phyloP scores from a whole-genome alignment of 2,329 filamentous ascomycete genomes.

The Leptoxyphium fumago region DNA sequence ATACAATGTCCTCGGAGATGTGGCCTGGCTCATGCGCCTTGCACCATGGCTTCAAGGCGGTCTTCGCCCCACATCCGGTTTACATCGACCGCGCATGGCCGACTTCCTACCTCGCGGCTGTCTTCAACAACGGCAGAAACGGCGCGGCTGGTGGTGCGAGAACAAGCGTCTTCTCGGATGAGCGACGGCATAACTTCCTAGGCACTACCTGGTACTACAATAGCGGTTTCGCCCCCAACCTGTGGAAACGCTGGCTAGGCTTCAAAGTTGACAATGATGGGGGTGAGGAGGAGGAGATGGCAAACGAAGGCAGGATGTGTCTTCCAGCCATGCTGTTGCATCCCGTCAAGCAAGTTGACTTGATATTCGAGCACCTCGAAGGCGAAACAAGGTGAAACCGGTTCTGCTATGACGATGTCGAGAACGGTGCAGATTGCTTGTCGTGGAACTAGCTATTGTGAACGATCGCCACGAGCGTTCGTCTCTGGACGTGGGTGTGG shows the following conservation, averaged over 20 bases:
- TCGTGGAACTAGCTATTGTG: not conserved
- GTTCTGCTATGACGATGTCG: not conserved
- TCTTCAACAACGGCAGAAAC: slow-evolving; percentile 42
- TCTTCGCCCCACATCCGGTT: slow-evolving; percentile 46
- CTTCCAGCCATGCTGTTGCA: slow-evolving; percentile 33
- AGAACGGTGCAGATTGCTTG: not conserved
- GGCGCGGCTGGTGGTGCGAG: slow-evolving; percentile 34
- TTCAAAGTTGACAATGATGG: slow-evolving; percentile 38
- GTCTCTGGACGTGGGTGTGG: not conserved
- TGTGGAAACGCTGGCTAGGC: slow-evolving; percentile 43
- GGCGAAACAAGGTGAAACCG: slow-evolving; percentile 7
- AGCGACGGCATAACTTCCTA: slow-evolving; percentile 38
- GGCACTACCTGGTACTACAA: slow-evolving; percentile 41
- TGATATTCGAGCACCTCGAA: slow-evolving; percentile 27
- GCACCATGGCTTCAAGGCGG: slow-evolving; percentile 64
- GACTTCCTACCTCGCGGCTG: slow-evolving; percentile 36
- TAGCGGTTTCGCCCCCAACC: slow-evolving; percentile 35
- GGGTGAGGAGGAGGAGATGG: slow-evolving; percentile 19
- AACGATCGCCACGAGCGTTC: not conserved
- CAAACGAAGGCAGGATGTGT: slow-evolving; percentile 34
- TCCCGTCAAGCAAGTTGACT: slow-evolving; percentile 36
- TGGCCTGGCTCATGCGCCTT: slow-evolving; percentile 56
- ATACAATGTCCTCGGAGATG: slow-evolving; percentile 69
- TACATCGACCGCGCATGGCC: slow-evolving; percentile 44
- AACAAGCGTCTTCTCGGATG: slow-evolving; percentile 34